Evolutionary conservation across 2,329 filamentous ascomycete species (phyloP), one percentile per base, ranked within the genome.

Genomic region (Talaromyces amestolkiae): DNA sequence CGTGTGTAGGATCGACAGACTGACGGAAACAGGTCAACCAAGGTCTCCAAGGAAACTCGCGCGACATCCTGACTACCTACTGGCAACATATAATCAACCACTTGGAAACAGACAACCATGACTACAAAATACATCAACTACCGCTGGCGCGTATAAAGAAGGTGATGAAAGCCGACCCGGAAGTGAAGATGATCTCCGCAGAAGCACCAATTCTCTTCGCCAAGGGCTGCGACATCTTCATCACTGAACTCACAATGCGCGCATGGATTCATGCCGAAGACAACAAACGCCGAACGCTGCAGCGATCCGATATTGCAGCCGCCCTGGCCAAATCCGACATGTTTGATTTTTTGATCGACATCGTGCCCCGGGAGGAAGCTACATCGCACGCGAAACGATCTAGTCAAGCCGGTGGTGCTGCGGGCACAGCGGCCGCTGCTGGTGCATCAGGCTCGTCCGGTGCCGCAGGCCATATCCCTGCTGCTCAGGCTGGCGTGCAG

Each of bases 281-380:
- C 80, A 99, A 99, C 82, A 99, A 99, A 84, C 88, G 95, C 35
- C 89, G 95, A 51, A 99, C 95, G 1, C 83, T 99, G 47, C 95
- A 99, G 79, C 88, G 95, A 60, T 97, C 92, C 65, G 95, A 99
- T 75, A 99, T 99, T 76, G 95, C 95, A 24, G 96, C 93, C 11
- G 95, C 95, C 15, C 84, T 99, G 27, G 91, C 92, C 67, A 99
- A 99, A 81, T 97, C 93, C 24, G 95, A 99, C 81, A 99, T 99
- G 95, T 99, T 99, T 78, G 95, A 99, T 81, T 99, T 99, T 80
- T 84, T 99, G 66, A 99, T 99, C 76, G 95, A 99, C 76, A 99
- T 99, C 68, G 95, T 99, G 6, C 95, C 95, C 3, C 89, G 95
- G 61, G 95, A 99, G 78, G 95, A 99, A 78, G 93, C 94, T 41